A percentile compares a stretch with the other conserved stretches of the same genome.
Conservation (phyloP, 2,329 filamentous ascomycete species). For the Cytospora leucostoma region DNA sequence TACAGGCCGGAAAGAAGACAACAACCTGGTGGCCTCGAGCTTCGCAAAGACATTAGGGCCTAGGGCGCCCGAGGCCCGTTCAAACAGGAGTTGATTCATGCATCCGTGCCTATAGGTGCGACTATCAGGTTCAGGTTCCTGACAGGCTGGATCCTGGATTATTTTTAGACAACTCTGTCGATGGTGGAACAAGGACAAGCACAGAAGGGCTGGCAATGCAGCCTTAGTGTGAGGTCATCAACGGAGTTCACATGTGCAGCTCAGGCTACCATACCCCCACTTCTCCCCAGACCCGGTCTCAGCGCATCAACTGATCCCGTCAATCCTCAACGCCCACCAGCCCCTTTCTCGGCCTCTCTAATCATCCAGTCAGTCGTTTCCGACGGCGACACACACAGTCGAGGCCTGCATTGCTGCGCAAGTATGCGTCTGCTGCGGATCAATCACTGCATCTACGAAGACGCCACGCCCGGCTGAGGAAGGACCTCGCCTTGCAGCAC, state of each 20-base stretch:
- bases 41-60: constrained; percentile 64
- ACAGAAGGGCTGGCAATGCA: background rate
- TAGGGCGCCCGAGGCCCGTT: constrained; percentile 72
- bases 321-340: background rate
- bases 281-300: background rate
- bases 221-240: background rate
- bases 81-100: constrained; percentile 76
- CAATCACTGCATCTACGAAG: background rate
- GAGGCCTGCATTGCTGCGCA: background rate
- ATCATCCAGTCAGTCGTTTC: background rate
- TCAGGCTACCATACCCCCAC: constrained; percentile 2
- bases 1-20: constrained; percentile 69
- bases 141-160: background rate
- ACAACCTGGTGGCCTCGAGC: constrained; percentile 64
- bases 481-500: background rate
- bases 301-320: constrained; percentile 8
- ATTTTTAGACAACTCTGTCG: background rate
- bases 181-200: background rate
- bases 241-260: background rate
- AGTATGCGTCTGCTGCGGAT: background rate
- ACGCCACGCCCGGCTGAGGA: background rate
- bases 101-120: constrained; percentile 22
- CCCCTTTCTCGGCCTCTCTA: background rate
- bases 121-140: background rate
- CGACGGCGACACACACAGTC: background rate